Conservation (phyloP, 805 yeast genomes). For the Hanseniaspora taiwanica region DNA sequence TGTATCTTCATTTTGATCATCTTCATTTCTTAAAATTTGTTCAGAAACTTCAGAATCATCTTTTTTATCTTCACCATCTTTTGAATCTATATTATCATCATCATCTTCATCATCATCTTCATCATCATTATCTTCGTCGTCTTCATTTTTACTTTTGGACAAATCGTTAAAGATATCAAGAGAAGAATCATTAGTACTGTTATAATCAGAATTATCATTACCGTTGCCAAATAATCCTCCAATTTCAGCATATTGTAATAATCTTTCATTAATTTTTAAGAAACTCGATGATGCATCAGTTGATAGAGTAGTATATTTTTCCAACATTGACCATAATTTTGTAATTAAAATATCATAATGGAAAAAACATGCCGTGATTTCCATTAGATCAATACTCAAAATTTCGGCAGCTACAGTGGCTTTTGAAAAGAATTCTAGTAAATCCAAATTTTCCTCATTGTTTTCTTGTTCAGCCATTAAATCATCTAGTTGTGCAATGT, state of each 20-base stretch:
- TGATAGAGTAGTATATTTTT: conserved; percentile 50
- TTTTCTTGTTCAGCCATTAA: conserved; percentile 23
- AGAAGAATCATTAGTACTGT: neutral
- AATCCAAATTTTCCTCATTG: conserved; percentile 10
- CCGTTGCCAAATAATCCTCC: conserved; percentile 44
- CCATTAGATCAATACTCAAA: conserved; percentile 86
- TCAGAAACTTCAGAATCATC: neutral
- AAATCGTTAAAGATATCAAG: neutral
- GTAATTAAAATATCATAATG: conserved; percentile 52
- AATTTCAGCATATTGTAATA: conserved; percentile 37
- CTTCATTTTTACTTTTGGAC: neutral
- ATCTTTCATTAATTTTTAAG: conserved; percentile 82
- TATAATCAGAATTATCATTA: conserved; percentile 1
- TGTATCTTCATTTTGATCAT: neutral
- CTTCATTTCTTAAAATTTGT: too few species aligned
- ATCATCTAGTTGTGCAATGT: conserved; percentile 25
- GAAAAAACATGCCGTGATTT: conserved; percentile 80
- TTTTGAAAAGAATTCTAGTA: conserved; percentile 7
- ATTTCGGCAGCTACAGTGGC: conserved; percentile 80
- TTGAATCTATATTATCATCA: neutral
- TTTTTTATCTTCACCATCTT: neutral
- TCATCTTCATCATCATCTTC: neutral
- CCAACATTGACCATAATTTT: conserved; percentile 70
- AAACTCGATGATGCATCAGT: conserved; percentile 75
- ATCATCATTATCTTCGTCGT: conserved; percentile 1